These are phyloP conservation scores for Ziziphus jujuba DNA, from an alignment of 306 rosid genomes.

Conservation along the genomic window DNA sequence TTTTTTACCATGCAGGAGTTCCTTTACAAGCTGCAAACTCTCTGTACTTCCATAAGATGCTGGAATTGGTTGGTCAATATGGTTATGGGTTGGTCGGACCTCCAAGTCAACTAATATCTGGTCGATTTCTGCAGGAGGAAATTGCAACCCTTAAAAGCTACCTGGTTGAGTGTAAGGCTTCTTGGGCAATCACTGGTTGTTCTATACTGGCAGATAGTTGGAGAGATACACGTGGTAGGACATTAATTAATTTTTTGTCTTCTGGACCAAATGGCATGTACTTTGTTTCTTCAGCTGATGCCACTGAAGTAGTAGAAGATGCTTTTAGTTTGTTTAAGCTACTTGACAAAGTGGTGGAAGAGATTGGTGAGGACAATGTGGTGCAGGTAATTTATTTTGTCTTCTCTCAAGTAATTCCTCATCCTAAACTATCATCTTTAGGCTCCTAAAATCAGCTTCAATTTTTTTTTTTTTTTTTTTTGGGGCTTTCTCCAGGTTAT, in stretches of 20 bases:
- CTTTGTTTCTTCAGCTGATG: slow-evolving; percentile 83
- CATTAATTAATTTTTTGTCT: slow-evolving; percentile 70
- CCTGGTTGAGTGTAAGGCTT: slow-evolving; percentile 73
- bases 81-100: slow-evolving; percentile 78
- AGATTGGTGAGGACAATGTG: slow-evolving; percentile 86
- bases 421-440: slow-evolving; percentile 23
- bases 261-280: slow-evolving; percentile 82
- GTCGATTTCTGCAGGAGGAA: slow-evolving; percentile 78
- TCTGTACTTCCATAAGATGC: slow-evolving; percentile 80
- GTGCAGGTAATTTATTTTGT: slow-evolving; percentile 73
- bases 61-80: slow-evolving; percentile 78
- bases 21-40: slow-evolving; percentile 88
- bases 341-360: slow-evolving; percentile 83
- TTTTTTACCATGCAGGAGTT: slow-evolving; percentile 88
- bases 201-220: slow-evolving; percentile 86
- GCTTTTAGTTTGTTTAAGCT: slow-evolving; percentile 71
- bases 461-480: slow-evolving; percentile 24
- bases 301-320: slow-evolving; percentile 65
- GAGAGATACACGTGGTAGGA: slow-evolving; percentile 72
- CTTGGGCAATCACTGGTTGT: slow-evolving; percentile 89
- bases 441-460: slow-evolving; percentile 15
- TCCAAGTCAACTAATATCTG: slow-evolving; percentile 66
- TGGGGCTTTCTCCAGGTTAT: slow-evolving; percentile 53
- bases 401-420: slow-evolving; percentile 30
- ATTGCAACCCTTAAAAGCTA: slow-evolving; percentile 57